Conservation (phyloP, 768 basidiomycete genomes). For the Amanita molliuscula region DNA sequence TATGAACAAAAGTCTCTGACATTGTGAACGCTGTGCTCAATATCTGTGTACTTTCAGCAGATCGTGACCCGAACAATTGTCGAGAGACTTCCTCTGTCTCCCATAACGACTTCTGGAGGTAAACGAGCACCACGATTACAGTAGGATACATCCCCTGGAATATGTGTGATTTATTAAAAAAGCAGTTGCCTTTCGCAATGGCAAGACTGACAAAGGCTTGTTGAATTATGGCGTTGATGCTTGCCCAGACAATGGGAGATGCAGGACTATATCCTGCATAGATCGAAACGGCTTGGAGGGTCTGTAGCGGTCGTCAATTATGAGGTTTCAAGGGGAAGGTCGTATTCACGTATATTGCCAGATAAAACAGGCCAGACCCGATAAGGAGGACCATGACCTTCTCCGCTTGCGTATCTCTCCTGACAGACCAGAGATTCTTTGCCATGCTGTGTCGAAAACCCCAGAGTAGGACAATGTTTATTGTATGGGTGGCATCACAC, state of each 20-base stretch:
- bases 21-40: no score
- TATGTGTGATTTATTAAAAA: no score
- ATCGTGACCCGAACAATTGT: not conserved
- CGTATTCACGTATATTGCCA: constrained; percentile 16
- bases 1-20: no score
- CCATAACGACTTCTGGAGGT: constrained; percentile 2
- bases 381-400: constrained; percentile 17
- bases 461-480: constrained; percentile 9
- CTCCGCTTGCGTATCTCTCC: constrained; percentile 16
- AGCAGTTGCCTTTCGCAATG: not conserved
- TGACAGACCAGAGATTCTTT: constrained; percentile 14
- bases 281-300: constrained; percentile 20
- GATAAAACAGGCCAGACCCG: constrained; percentile 19
- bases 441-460: constrained; percentile 16
- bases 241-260: constrained; percentile 15
- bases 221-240: constrained; percentile 20
- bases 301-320: constrained; percentile 9
- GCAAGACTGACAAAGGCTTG: constrained; percentile 14
- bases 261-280: constrained; percentile 16
- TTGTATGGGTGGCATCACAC: not conserved
- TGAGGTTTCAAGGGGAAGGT: not conserved
- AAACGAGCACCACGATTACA: constrained; percentile 1
- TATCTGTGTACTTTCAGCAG: no score
- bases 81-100: constrained; percentile 1
- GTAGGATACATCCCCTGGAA: constrained; percentile 4